Percentiles rank a stretch among this genome's conserved stretches.
Evolutionary conservation across 2,329 filamentous ascomycete genomes (phyloP).

Genomic region (Macrophomina pseudophaseolina): DNA sequence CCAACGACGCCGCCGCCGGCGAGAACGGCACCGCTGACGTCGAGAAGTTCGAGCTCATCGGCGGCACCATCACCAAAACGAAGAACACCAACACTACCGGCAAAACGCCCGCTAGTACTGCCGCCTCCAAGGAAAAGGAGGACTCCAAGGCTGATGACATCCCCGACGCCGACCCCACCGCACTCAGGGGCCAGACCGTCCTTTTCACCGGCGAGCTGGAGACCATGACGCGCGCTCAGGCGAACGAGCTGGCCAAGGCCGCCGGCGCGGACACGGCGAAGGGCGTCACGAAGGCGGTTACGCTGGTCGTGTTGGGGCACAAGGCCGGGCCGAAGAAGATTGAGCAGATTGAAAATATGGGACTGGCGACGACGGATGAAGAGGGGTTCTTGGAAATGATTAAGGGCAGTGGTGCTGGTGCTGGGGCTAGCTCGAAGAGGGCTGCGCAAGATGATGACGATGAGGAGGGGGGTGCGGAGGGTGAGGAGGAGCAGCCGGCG

Average conservation of each 20-base stretch:
- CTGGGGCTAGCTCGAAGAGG: slow-evolving; percentile 13
- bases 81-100: neutral
- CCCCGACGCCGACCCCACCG: neutral
- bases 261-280: neutral
- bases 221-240: slow-evolving; percentile 8
- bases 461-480: neutral
- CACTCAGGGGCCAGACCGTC: neutral
- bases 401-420: neutral
- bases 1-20: neutral
- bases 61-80: slow-evolving; percentile 15
- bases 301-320: slow-evolving; percentile 6
- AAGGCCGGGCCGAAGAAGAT: neutral
- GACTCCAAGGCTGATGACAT: neutral
- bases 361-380: neutral
- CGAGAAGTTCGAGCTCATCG: neutral
- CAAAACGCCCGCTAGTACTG: slow-evolving; percentile 3
- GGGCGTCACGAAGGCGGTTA: neutral
- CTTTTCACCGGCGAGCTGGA: slow-evolving; percentile 8
- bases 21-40: neutral
- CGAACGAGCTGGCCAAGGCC: slow-evolving; percentile 3
- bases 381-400: slow-evolving; percentile 1
- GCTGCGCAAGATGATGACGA: slow-evolving; percentile 12
- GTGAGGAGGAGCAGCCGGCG: neutral
- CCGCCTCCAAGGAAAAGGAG: neutral
- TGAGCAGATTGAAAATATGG: neutral